These are phyloP conservation scores for Cystobasidium tubakii DNA, from an alignment of 768 basidiomycete species.

Conservation along the genomic window DNA sequence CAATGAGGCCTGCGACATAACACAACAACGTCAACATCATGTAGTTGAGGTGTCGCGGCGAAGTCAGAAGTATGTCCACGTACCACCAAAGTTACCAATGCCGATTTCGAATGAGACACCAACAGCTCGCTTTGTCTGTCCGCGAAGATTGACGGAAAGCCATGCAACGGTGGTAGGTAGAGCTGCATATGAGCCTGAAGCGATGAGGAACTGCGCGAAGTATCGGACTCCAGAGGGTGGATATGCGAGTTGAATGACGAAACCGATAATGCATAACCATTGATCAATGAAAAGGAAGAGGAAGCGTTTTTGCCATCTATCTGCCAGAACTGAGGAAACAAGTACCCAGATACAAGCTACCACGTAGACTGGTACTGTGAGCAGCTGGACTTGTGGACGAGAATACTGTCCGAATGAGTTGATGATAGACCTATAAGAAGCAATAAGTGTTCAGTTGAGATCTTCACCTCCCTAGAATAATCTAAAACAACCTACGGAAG, in stretches of 20 bases:
- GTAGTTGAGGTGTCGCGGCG: too few relatives aligned
- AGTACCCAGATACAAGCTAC: slow-evolving; percentile 42
- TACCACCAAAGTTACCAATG: slow-evolving; percentile 43
- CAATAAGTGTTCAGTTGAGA: not conserved
- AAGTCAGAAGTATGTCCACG: not conserved
- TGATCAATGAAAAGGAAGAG: slow-evolving; percentile 41
- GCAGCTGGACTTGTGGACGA: slow-evolving; percentile 42
- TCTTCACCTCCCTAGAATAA: too few relatives aligned
- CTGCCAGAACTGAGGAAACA: slow-evolving; percentile 35
- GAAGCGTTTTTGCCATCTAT: slow-evolving; percentile 41
- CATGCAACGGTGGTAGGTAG: slow-evolving; percentile 42
- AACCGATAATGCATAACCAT: slow-evolving; percentile 39
- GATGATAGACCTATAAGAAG: slow-evolving; percentile 3
- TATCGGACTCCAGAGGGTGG: slow-evolving; percentile 41
- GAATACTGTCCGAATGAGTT: slow-evolving; percentile 39
- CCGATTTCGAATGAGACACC: slow-evolving; percentile 43
- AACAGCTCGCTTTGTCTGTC: slow-evolving; percentile 43
- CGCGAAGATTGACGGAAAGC: slow-evolving; percentile 42
- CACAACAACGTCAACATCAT: not conserved
- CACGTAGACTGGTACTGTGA: slow-evolving; percentile 43
- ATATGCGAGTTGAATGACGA: slow-evolving; percentile 43
- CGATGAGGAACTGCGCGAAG: slow-evolving; percentile 42
- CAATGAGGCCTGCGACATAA: slow-evolving; percentile 36
- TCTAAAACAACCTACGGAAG: slow-evolving; percentile 31
- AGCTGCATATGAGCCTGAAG: slow-evolving; percentile 41